Conservation (phyloP, 2,329 filamentous ascomycete genomes). For the Sporothrix inflata region DNA sequence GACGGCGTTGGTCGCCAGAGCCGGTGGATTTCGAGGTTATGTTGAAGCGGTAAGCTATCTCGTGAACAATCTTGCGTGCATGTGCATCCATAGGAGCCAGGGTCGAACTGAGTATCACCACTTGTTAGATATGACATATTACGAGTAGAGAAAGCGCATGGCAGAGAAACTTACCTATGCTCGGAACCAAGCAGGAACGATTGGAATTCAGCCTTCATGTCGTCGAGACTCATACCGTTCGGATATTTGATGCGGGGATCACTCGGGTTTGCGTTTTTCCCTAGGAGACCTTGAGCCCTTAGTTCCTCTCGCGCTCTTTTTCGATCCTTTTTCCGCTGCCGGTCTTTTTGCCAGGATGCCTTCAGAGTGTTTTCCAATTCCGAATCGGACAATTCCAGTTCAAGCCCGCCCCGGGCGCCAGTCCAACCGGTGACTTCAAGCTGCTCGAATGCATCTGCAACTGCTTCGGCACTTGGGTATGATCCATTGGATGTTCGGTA, state of each 20-base stretch:
- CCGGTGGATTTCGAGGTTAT: slow-evolving; percentile 86
- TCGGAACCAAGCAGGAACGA: slow-evolving; percentile 67
- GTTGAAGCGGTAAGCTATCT: slow-evolving; percentile 73
- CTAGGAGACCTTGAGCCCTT: slow-evolving; percentile 67
- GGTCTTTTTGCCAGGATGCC: slow-evolving; percentile 66
- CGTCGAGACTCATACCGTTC: slow-evolving; percentile 69
- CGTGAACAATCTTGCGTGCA: slow-evolving; percentile 77
- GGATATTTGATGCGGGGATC: slow-evolving; percentile 73
- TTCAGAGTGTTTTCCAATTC: slow-evolving; percentile 66
- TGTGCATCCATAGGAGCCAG: slow-evolving; percentile 84
- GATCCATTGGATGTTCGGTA: slow-evolving; percentile 36
- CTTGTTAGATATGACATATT: background rate
- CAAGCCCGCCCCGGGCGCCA: slow-evolving; percentile 48
- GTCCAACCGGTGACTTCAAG: slow-evolving; percentile 88
- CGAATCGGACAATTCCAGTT: slow-evolving; percentile 61
- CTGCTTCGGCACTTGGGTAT: slow-evolving; percentile 47
- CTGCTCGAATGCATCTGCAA: slow-evolving; percentile 61
- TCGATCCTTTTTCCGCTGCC: slow-evolving; percentile 69
- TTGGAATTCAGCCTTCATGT: slow-evolving; percentile 73
- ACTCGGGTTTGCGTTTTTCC: slow-evolving; percentile 58
- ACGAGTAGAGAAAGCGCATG: background rate
- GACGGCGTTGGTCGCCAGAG: slow-evolving; percentile 71
- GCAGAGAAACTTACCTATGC: slow-evolving; percentile 57
- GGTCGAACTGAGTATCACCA: slow-evolving; percentile 40
- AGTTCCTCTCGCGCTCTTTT: slow-evolving; percentile 73